Evolutionary conservation across 805 yeast genomes (phyloP).

Genomic region (Sugiyamaella mastotermitis): DNA sequence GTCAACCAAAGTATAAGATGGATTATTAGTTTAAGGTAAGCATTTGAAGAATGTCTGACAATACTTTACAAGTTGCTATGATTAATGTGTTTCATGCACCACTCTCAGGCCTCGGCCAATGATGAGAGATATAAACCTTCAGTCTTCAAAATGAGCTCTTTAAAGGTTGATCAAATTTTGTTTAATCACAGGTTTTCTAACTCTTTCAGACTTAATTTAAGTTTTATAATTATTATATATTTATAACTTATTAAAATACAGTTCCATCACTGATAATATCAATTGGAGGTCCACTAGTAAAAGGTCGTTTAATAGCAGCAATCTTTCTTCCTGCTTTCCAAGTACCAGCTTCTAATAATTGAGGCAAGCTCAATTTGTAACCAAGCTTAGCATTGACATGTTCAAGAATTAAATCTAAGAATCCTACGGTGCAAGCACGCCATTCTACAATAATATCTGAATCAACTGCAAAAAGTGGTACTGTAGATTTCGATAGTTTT

Average conservation of each 20-base stretch:
- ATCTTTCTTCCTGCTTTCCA: slow-evolving; percentile 63
- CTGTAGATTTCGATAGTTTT: slow-evolving; percentile 8
- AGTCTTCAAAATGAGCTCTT: slow-evolving; percentile 32
- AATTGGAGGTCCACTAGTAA: slow-evolving; percentile 56
- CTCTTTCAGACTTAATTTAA: too few relatives aligned
- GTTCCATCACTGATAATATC: slow-evolving; percentile 60
- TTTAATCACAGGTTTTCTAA: not conserved
- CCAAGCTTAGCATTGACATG: slow-evolving; percentile 42
- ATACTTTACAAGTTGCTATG: slow-evolving; percentile 18
- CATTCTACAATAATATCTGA: slow-evolving; percentile 63
- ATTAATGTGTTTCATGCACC: slow-evolving; percentile 28
- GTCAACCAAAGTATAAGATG: too few relatives aligned
- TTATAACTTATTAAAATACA: slow-evolving; percentile 38
- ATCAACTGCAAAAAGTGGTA: slow-evolving; percentile 48
- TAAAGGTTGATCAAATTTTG: not conserved
- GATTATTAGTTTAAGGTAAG: slow-evolving; percentile 3
- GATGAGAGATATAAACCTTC: slow-evolving; percentile 28
- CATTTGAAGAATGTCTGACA: slow-evolving; percentile 3
- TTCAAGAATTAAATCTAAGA: slow-evolving; percentile 48
- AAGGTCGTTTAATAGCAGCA: slow-evolving; percentile 45
- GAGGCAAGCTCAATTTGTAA: slow-evolving; percentile 41
- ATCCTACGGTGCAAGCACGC: slow-evolving; percentile 56
- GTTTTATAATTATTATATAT: not conserved
- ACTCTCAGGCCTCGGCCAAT: slow-evolving; percentile 20
- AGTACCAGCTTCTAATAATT: slow-evolving; percentile 60